Conservation (phyloP, 179 eudicot genomes). For the Beta corolliflora region DNA sequence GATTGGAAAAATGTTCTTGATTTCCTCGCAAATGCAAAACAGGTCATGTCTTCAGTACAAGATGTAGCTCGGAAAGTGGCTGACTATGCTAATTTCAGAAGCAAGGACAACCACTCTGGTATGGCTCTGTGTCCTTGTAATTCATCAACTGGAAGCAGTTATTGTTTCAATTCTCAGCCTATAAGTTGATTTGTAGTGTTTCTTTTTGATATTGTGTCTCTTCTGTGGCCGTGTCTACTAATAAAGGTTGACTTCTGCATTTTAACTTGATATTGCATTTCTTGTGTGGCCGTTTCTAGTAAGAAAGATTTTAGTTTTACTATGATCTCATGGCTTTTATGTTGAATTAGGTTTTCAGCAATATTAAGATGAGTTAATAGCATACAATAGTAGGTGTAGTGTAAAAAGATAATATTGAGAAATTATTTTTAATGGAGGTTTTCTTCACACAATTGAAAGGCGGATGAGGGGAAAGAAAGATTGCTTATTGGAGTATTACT, state of each 20-base stretch:
- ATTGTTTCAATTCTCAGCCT: neutral
- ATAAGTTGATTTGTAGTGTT: neutral
- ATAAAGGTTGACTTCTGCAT: neutral
- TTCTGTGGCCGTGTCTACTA: neutral
- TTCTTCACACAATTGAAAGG: neutral
- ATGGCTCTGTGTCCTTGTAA: constrained; percentile 20
- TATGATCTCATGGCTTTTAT: neutral
- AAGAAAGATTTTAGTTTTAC: neutral
- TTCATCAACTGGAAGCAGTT: neutral
- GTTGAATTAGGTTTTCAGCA: neutral
- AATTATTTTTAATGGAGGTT: neutral
- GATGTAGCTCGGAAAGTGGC: constrained; percentile 89
- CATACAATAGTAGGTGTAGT: neutral
- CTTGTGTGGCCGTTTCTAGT: neutral
- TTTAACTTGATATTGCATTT: neutral
- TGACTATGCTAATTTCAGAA: constrained; percentile 71
- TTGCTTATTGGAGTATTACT: neutral
- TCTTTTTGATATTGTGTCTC: neutral
- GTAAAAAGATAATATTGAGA: neutral
- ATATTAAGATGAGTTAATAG: neutral
- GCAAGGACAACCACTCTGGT: constrained; percentile 55
- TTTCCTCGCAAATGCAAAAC: constrained; percentile 83
- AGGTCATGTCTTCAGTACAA: constrained; percentile 84
- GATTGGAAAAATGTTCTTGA: constrained; percentile 77
- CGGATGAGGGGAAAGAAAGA: neutral